A percentile compares a stretch with the other conserved stretches of the same genome.
Conservation (phyloP, 78 protist species). For the Dictyostelium purpureum region DNA sequence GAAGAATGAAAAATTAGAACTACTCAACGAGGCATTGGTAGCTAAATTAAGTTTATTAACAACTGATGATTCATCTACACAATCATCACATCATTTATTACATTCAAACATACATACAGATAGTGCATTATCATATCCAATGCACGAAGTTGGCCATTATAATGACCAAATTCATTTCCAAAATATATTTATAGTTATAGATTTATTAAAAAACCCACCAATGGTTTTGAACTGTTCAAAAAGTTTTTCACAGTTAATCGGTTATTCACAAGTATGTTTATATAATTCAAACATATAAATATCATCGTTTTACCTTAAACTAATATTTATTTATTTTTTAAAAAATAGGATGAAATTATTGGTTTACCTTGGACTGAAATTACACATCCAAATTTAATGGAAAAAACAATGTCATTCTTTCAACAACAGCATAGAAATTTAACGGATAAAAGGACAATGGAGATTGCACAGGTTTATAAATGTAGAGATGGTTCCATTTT, state of each 20-base stretch:
- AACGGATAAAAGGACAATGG: conserved; percentile 10
- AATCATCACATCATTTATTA: neutral
- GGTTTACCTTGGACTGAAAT: conserved; percentile 77
- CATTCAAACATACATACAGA: neutral
- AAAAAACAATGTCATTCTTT: conserved; percentile 48
- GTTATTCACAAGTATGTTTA: conserved; percentile 19
- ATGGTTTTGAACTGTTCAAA: conserved; percentile 34
- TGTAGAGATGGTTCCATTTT: conserved; percentile 50
- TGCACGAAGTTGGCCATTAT: neutral
- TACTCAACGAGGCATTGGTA: conserved; percentile 40
- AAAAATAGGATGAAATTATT: conserved; percentile 34
- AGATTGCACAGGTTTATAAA: conserved; percentile 61
- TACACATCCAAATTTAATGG: conserved; percentile 48
- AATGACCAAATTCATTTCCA: neutral
- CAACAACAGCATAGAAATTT: neutral
- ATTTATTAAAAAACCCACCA: conserved; percentile 55
- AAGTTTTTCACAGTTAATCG: conserved; percentile 36
- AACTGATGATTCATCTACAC: neutral
- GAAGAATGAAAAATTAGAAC: conserved; percentile 46
- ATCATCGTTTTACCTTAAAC: neutral
- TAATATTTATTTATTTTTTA: neutral
- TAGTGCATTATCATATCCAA: conserved; percentile 31
- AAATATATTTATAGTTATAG: conserved; percentile 42
- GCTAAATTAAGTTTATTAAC: conserved; percentile 20
- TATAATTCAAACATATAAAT: neutral